Percentiles rank a stretch among this genome's conserved stretches.
Conservation (phyloP, 768 basidiomycete genomes). For the Leccinum olivaceopallidum region DNA sequence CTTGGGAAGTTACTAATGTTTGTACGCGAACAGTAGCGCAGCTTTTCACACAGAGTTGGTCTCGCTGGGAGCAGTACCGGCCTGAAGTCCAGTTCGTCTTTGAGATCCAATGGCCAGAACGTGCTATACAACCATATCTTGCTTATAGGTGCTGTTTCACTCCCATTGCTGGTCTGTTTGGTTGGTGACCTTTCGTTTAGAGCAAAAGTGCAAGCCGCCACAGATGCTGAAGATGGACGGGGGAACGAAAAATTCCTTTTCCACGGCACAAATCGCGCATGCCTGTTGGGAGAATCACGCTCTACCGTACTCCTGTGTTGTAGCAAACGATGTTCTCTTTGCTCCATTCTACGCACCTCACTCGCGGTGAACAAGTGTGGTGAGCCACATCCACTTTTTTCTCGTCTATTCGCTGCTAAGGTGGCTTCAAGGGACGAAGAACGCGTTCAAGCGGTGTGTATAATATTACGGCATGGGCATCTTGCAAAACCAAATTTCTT, state of each 20-base stretch:
- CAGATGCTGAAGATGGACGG: slow-evolving; percentile 2
- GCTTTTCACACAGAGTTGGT: slow-evolving; percentile 11
- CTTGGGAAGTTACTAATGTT: neutral
- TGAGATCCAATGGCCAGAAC: slow-evolving; percentile 13
- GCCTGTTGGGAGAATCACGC: slow-evolving; percentile 14
- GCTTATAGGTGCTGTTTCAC: slow-evolving; percentile 7
- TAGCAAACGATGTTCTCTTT: slow-evolving; percentile 14
- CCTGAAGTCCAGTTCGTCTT: slow-evolving; percentile 17
- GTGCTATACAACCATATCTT: slow-evolving; percentile 12
- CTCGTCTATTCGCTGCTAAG: neutral
- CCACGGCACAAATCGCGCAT: slow-evolving; percentile 19
- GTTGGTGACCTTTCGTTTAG: slow-evolving; percentile 2
- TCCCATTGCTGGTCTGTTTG: neutral
- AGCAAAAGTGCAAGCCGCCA: slow-evolving; percentile 8
- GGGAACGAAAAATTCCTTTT: slow-evolving; percentile 17
- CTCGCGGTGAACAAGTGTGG: slow-evolving; percentile 15
- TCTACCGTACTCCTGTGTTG: slow-evolving; percentile 9
- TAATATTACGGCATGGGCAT: neutral
- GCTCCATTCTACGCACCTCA: slow-evolving; percentile 14
- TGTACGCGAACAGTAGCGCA: slow-evolving; percentile 6
- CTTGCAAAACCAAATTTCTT: neutral
- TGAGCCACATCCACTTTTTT: neutral
- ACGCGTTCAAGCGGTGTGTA: slow-evolving; percentile 19
- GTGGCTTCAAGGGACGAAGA: slow-evolving; percentile 11
- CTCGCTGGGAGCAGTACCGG: slow-evolving; percentile 10